Evolutionary conservation across 1,284 basidiomycete species (phyloP).

Genomic region (Heterobasidion occidentale): DNA sequence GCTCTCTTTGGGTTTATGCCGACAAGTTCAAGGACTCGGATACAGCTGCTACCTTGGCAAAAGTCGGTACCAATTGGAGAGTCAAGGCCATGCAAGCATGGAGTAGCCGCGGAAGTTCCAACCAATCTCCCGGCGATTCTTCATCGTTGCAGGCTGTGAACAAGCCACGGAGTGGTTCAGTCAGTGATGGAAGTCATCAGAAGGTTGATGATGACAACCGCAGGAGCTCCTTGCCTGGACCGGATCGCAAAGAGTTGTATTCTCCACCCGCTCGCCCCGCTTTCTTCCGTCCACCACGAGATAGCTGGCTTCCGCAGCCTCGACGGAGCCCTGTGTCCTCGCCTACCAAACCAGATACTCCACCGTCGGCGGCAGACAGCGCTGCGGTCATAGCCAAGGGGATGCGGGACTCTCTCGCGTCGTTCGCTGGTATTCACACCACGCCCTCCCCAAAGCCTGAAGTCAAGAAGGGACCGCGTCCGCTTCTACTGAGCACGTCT

Average conservation of each 20-base stretch:
- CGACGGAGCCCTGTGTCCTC: slow-evolving; percentile 24
- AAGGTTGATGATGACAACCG: slow-evolving; percentile 14
- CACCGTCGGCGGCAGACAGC: not conserved
- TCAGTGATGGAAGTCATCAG: slow-evolving; percentile 5
- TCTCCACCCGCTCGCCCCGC: slow-evolving; percentile 51
- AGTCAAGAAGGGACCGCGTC: slow-evolving; percentile 42
- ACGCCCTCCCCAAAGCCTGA: slow-evolving; percentile 17
- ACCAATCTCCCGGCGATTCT: not conserved
- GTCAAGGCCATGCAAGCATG: slow-evolving; percentile 43
- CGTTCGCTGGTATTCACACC: slow-evolving; percentile 24
- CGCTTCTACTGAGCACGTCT: slow-evolving; percentile 46
- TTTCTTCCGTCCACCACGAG: slow-evolving; percentile 49
- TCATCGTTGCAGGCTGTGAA: slow-evolving; percentile 4
- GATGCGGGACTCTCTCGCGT: slow-evolving; percentile 35
- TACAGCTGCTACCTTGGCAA: slow-evolving; percentile 57
- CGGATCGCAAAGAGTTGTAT: slow-evolving; percentile 31
- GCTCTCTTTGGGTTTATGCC: slow-evolving; percentile 55
- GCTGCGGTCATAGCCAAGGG: slow-evolving; percentile 21
- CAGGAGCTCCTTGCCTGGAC: slow-evolving; percentile 35
- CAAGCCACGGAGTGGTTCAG: slow-evolving; percentile 1
- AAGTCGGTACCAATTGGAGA: slow-evolving; percentile 67
- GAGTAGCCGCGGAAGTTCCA: slow-evolving; percentile 16
- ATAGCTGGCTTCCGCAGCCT: slow-evolving; percentile 39
- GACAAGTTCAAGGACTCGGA: slow-evolving; percentile 68
- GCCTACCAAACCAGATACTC: slow-evolving; percentile 30